phyloP scores from a whole-genome alignment of 1,284 basidiomycete genomes.

The Macrocystidia cucumis region DNA sequence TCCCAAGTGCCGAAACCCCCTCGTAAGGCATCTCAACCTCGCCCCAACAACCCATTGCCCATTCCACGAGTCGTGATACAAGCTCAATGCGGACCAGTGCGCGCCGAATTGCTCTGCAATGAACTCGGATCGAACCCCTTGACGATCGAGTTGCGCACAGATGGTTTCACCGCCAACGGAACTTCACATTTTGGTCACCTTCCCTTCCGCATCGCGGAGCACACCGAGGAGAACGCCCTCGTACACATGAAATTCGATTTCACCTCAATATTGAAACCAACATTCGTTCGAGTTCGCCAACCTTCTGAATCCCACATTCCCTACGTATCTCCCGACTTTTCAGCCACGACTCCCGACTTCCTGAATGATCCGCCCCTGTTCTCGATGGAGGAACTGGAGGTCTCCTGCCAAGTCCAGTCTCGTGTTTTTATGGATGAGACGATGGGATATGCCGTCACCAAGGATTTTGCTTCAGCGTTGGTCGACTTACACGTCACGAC shows the following conservation, averaged over 20 bases:
- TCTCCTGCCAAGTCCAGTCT: slow-evolving; percentile 37
- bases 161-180: slow-evolving; percentile 32
- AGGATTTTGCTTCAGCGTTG: slow-evolving; percentile 42
- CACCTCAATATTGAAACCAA: slow-evolving; percentile 30
- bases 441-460: slow-evolving; percentile 35
- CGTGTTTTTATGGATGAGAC: slow-evolving; percentile 38
- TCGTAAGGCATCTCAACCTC: background rate
- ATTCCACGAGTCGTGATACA: slow-evolving; percentile 48
- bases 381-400: slow-evolving; percentile 49
- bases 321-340: slow-evolving; percentile 17
- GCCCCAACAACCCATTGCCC: slow-evolving; percentile 15
- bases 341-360: slow-evolving; percentile 23
- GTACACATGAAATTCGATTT: slow-evolving; percentile 30
- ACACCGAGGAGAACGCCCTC: slow-evolving; percentile 16
- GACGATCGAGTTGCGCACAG: slow-evolving; percentile 42
- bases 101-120: slow-evolving; percentile 39
- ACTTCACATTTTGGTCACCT: slow-evolving; percentile 23
- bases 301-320: slow-evolving; percentile 15
- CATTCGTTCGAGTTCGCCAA: slow-evolving; percentile 36
- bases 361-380: slow-evolving; percentile 43
- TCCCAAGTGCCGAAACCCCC: slow-evolving; percentile 1
- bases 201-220: slow-evolving; percentile 16
- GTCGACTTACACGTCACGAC: slow-evolving; percentile 43
- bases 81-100: slow-evolving; percentile 38
- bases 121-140: slow-evolving; percentile 29